Percentiles rank a stretch among this genome's conserved stretches.
These are phyloP conservation scores for Canariomyces notabilis DNA, from an alignment of 2,329 filamentous ascomycete species.

Conservation along the genomic window DNA sequence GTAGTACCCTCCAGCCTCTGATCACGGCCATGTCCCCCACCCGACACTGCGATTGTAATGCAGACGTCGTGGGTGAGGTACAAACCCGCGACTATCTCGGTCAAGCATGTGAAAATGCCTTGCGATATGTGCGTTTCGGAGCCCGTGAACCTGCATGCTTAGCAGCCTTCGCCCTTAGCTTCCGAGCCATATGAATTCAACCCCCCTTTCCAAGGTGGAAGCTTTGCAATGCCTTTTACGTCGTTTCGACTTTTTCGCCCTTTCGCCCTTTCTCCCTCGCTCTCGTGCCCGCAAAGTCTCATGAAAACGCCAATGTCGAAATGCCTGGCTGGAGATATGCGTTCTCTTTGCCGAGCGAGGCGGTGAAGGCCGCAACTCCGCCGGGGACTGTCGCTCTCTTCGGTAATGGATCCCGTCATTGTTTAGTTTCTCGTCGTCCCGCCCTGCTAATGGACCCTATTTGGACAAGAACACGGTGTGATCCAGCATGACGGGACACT, in stretches of 20 bases:
- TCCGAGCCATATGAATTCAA: too few relatives aligned
- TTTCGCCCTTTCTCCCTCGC: neutral
- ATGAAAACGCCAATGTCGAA: neutral
- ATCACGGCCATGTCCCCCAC: too few relatives aligned
- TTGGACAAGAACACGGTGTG: slow-evolving; percentile 10
- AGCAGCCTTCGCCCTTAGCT: too few relatives aligned
- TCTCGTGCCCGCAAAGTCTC: neutral
- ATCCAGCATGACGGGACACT: slow-evolving; percentile 5
- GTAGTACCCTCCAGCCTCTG: too few relatives aligned
- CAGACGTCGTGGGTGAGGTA: too few relatives aligned
- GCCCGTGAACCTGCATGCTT: too few relatives aligned
- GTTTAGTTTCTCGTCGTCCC: neutral
- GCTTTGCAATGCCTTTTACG: neutral
- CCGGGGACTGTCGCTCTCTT: slow-evolving; percentile 23
- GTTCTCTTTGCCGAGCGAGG: slow-evolving; percentile 18
- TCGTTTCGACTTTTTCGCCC: too few relatives aligned
- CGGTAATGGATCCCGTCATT: slow-evolving; percentile 8
- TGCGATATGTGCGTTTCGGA: too few relatives aligned
- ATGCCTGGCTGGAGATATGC: slow-evolving; percentile 25
- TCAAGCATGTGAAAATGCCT: too few relatives aligned
- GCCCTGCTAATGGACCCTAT: neutral
- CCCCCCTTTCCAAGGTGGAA: too few relatives aligned
- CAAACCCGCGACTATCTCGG: too few relatives aligned
- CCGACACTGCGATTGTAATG: too few relatives aligned
- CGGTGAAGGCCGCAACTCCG: slow-evolving; percentile 21